Base-by-base conservation (phyloP, 495 filamentous ascomycete species). In the Staphylotrichum tortipilum region DNA sequence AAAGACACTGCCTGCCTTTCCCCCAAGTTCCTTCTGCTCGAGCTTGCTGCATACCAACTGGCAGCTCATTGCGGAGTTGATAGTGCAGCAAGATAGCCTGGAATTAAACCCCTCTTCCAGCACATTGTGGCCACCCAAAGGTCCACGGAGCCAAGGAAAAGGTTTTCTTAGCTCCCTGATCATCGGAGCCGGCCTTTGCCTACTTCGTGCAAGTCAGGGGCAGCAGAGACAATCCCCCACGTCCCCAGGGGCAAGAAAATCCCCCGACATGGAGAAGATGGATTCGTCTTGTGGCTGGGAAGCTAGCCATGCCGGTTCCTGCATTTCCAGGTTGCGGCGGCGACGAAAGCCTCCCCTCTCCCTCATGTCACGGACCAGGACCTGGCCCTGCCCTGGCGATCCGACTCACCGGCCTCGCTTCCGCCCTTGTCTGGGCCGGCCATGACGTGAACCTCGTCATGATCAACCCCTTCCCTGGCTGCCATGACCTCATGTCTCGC, bases 151-250 rank as follows among this genome's bases (percentile, higher is more conserved):
- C 41, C 4, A 47, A 47, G 23, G 33, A 29, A 29, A 47, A 19
- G 33, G 44, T 7, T 37, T 47, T 29, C n/a, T 34, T 22, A 2
- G 4, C 4, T 22, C 21, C 23, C 14, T 28, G 10, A 18, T 8
- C 17, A 0, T 40, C 46, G 28, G 24, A 26, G 23, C 23, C 26
- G 26, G 36, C 17, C 46, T 23, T 49, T 49, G 4, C 46, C 45
- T 47, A 29, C 45, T 47, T 38, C 22, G 45, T 37, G 8, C 45
- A 47, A 47, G 45, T 17, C 45, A 29, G 34, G 44, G 45, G 24
- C 4, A 5, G 29, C n/a, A 28, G 15, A 19, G 23, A 21, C 12
- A 46, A 17, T 24, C 29, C 34, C 34, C 34, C 34, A 38, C 33
- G 18, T 38, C 15, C 45, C 33, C 4, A 28, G 34, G 26, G 30